Evolutionary conservation across 257 asterid species (phyloP).

Genomic region (Salvia miltiorrhiza): DNA sequence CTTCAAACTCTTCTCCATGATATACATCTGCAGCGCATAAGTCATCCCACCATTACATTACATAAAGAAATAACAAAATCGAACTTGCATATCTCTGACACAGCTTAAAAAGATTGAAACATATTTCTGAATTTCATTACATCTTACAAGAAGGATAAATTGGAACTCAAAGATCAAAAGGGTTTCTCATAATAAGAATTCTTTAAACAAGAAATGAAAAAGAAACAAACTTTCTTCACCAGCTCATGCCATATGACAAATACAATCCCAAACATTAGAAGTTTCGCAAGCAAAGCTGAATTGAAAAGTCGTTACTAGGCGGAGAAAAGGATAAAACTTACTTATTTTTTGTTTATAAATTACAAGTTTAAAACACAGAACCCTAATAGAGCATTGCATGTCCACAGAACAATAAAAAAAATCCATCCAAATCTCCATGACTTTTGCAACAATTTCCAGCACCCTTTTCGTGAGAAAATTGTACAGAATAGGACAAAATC

Average conservation of each 20-base stretch:
- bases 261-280: background rate
- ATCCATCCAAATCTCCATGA: background rate
- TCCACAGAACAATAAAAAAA: background rate
- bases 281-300: background rate
- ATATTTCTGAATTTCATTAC: background rate
- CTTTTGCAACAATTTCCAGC: background rate
- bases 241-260: background rate
- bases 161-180: background rate
- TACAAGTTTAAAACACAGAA: background rate
- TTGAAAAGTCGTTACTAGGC: background rate
- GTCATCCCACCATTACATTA: background rate
- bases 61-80: background rate
- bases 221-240: background rate
- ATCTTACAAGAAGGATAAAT: background rate
- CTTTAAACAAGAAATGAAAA: background rate
- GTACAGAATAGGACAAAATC: background rate
- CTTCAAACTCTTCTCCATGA: conserved; percentile 61
- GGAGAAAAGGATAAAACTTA: background rate
- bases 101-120: background rate
- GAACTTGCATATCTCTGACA: background rate
- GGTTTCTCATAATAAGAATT: background rate
- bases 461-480: background rate
- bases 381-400: conserved; percentile 9
- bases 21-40: conserved; percentile 40
- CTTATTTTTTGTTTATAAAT: background rate